These are phyloP conservation scores for Tubosaeta sp. DNA, from an alignment of 768 basidiomycete species.

Conservation along the genomic window DNA sequence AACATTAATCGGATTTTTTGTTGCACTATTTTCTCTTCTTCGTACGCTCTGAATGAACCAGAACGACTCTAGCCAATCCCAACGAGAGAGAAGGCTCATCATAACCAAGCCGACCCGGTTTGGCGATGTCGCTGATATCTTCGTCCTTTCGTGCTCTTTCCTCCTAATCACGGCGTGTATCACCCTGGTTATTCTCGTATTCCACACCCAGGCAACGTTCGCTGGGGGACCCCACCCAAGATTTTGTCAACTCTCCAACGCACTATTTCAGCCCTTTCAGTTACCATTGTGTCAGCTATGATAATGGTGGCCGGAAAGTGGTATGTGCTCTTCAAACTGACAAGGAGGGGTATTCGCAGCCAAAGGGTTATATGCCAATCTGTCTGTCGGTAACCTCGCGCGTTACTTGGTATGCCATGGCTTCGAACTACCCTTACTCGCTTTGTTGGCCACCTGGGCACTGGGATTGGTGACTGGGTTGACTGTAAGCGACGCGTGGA, in stretches of 20 bases:
- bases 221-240: not conserved
- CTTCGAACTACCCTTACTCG: slow-evolving; percentile 9
- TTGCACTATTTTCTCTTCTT: not conserved
- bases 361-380: slow-evolving; percentile 11
- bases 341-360: slow-evolving; percentile 8
- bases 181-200: not conserved
- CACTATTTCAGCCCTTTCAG: slow-evolving; percentile 8
- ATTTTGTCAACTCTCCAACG: slow-evolving; percentile 5
- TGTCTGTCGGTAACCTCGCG: slow-evolving; percentile 11
- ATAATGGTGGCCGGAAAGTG: slow-evolving; percentile 12
- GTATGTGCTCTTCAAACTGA: slow-evolving; percentile 17
- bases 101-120: not conserved
- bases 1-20: not conserved
- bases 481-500: slow-evolving; percentile 10
- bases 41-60: not conserved
- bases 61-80: not conserved
- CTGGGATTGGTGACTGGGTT: slow-evolving; percentile 11
- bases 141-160: slow-evolving; percentile 8
- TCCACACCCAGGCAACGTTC: not conserved
- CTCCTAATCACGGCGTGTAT: not conserved
- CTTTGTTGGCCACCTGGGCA: slow-evolving; percentile 7
- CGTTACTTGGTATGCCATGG: slow-evolving; percentile 2
- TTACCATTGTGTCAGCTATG: slow-evolving; percentile 11
- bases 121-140: slow-evolving; percentile 5
- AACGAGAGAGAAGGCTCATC: not conserved